Evolutionary conservation across 768 basidiomycete species (phyloP), one percentile per base, ranked within the genome.

Genomic region (Lactifluus volemus): DNA sequence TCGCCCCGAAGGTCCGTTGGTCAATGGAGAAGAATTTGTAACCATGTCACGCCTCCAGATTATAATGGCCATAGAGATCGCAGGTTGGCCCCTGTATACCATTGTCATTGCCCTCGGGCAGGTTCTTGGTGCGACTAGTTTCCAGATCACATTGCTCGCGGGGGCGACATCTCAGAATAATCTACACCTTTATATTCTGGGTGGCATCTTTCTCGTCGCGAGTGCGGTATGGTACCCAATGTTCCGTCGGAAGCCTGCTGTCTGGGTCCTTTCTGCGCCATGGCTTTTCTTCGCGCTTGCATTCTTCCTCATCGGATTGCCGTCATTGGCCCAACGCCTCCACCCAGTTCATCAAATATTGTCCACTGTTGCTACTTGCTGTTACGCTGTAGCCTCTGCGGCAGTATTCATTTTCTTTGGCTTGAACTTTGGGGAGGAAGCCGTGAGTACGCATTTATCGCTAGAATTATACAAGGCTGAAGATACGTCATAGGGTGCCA

Each of bases 351-450:
- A 90, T 65, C 76, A 78, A n/a, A 78, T 79, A 47, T 74, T 97
- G 29, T 78, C 89, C 21, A 86, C 84, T 69, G 74, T 82, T 25
- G 92, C 94, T 14, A 93, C 91, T 1, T 96, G 92, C 92, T 83
- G 78, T 49, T 97, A 97, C 74, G 94, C 93, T 34, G 72, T 92
- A 53, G 93, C 88, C n/a, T 96, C 94, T 19, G 87, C 93, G 12
- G 94, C 91, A 34, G 87, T 90, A 12, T 97, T 96, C 79, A 75
- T 84, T 53, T 95, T 92, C 81, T 97, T 97, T 69, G 94, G 93
- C 69, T 80, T 95, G 63, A 97, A 97, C 73, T 97, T 97, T 71
- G 94, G 94, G 72, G 94, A 97, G 76, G 94, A 96, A 79, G 94
- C 93, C 17, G 89, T 88, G 73, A 53, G 79, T 29, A 42, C 7